A percentile compares a stretch with the other conserved stretches of the same genome.
Evolutionary conservation across 2,329 filamentous ascomycete genomes (phyloP).

Genomic region (Penicillium sp.): DNA sequence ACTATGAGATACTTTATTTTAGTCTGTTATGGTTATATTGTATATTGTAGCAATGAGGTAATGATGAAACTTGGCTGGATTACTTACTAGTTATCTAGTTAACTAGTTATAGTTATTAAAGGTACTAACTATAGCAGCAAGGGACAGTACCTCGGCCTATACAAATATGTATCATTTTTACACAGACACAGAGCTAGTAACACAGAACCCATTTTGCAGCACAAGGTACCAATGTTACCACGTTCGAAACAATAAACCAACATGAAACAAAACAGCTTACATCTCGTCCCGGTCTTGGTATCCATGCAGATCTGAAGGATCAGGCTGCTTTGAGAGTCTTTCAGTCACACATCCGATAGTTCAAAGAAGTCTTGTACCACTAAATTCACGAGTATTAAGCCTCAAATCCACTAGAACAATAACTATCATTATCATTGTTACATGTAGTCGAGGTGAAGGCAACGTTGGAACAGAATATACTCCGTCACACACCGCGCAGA

Average conservation of each 20-base stretch:
- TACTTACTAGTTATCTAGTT: no score
- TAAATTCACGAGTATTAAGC: background rate
- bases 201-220: background rate
- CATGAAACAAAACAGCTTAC: background rate
- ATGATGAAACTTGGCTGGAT: background rate
- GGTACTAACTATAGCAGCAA: background rate
- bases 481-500: slow-evolving; percentile 6
- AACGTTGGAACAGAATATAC: background rate
- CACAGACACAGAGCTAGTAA: background rate
- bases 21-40: background rate
- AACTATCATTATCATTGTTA: background rate
- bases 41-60: background rate
- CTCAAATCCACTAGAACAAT: background rate
- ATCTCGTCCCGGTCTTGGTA: background rate
- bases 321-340: background rate
- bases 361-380: background rate
- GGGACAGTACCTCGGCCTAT: background rate
- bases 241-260: background rate
- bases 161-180: background rate
- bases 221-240: background rate
- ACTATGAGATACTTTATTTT: background rate
- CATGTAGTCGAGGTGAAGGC: background rate
- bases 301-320: background rate
- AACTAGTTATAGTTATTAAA: no score
- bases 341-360: background rate